These are phyloP conservation scores for Paramyrothecium roridum DNA, from an alignment of 2,329 filamentous ascomycete species.

Conservation along the genomic window DNA sequence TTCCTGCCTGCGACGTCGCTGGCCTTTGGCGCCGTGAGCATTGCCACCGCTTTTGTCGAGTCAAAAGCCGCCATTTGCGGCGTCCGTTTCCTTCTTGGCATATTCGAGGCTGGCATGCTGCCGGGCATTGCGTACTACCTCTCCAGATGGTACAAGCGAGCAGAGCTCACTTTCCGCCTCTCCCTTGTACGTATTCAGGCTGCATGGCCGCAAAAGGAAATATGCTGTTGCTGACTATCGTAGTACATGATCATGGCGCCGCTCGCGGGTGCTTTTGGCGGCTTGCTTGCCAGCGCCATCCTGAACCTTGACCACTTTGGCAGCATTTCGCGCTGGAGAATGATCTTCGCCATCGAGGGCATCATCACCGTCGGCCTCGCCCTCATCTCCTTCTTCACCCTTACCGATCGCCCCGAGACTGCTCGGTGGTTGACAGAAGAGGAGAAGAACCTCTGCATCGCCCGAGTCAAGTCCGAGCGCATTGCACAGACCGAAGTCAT, in stretches of 20 bases:
- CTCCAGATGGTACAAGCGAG: slow-evolving; percentile 60
- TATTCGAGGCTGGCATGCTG: slow-evolving; percentile 64
- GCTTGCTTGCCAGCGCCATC: slow-evolving; percentile 60
- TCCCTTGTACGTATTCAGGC: slow-evolving; percentile 31
- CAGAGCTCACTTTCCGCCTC: slow-evolving; percentile 60
- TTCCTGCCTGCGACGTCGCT: slow-evolving; percentile 57
- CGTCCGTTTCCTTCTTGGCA: slow-evolving; percentile 57
- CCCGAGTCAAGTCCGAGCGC: slow-evolving; percentile 57
- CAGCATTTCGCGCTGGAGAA: slow-evolving; percentile 56
- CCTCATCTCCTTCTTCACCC: slow-evolving; percentile 55
- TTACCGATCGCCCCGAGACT: slow-evolving; percentile 64
- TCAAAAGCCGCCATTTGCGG: slow-evolving; percentile 42
- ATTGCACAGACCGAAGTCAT: slow-evolving; percentile 52
- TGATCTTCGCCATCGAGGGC: slow-evolving; percentile 72
- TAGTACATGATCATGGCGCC: slow-evolving; percentile 63
- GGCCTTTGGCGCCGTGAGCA: slow-evolving; percentile 54
- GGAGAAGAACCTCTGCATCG: slow-evolving; percentile 61
- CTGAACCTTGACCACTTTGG: slow-evolving; percentile 56
- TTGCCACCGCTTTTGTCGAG: slow-evolving; percentile 60
- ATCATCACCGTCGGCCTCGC: slow-evolving; percentile 53
- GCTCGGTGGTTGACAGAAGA: slow-evolving; percentile 62
- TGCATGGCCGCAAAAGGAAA: too few species aligned
- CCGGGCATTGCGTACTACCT: slow-evolving; percentile 66
- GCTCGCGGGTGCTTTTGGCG: slow-evolving; percentile 65
- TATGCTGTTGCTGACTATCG: not conserved